A percentile compares a stretch with the other conserved stretches of the same genome.
Evolutionary conservation across 1,284 basidiomycete genomes (phyloP).

Genomic region (Papiliotrema laurentii): DNA sequence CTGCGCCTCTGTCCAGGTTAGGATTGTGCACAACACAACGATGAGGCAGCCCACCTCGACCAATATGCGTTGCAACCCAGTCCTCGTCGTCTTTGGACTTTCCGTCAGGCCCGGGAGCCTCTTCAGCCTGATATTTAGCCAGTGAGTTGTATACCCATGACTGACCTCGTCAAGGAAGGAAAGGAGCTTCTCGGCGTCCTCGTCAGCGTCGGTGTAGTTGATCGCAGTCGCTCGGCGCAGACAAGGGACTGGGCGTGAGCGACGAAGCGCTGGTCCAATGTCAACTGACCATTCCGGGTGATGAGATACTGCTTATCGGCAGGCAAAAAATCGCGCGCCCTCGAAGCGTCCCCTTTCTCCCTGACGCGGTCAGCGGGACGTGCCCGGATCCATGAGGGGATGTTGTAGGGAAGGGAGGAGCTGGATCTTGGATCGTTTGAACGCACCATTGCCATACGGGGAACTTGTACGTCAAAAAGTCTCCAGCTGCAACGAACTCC

Average conservation of each 20-base stretch:
- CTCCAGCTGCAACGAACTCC: slow-evolving; percentile 92
- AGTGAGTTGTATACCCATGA: not conserved
- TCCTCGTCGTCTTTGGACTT: slow-evolving; percentile 44
- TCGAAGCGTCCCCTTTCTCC: slow-evolving; percentile 82
- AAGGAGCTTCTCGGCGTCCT: slow-evolving; percentile 85
- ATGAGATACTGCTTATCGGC: slow-evolving; percentile 94
- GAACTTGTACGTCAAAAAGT: slow-evolving; percentile 93
- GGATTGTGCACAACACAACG: too few species aligned
- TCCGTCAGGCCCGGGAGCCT: slow-evolving; percentile 38
- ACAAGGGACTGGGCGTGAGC: slow-evolving; percentile 64
- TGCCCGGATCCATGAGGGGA: too few species aligned
- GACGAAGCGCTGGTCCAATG: not conserved
- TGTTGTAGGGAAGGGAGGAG: slow-evolving; percentile 14
- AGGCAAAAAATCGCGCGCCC: slow-evolving; percentile 86
- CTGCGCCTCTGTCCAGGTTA: slow-evolving; percentile 19
- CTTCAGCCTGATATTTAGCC: slow-evolving; percentile 33
- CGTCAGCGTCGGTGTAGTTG: slow-evolving; percentile 89
- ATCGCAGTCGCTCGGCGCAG: slow-evolving; percentile 84
- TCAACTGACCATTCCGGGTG: slow-evolving; percentile 63
- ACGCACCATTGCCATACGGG: slow-evolving; percentile 88
- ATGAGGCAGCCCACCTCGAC: slow-evolving; percentile 36
- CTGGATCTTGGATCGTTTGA: too few species aligned
- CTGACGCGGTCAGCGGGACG: too few species aligned
- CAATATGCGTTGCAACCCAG: slow-evolving; percentile 52
- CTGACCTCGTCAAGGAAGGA: slow-evolving; percentile 49